Percentiles rank a stretch among this genome's conserved stretches.
Evolutionary conservation across 2,329 filamentous ascomycete genomes (phyloP).

Genomic region (Lasiodiplodia gonubiensis): DNA sequence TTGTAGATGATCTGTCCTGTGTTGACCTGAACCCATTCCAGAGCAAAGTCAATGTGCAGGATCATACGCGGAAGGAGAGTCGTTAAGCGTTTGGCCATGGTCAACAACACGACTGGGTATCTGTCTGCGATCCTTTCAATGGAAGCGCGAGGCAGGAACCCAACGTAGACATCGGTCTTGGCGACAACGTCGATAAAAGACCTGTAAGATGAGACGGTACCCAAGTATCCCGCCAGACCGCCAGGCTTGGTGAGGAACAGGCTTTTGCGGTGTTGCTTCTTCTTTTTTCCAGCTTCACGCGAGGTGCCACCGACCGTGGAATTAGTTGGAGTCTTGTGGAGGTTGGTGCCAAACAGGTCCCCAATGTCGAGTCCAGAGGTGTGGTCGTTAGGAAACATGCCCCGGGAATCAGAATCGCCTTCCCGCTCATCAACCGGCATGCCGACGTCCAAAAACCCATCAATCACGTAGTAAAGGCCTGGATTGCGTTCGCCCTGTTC

Average conservation of each 20-base stretch:
- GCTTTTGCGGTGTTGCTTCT: conserved; percentile 67
- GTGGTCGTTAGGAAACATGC: conserved; percentile 43
- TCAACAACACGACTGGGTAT: conserved; percentile 89
- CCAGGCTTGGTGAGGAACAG: conserved; percentile 93
- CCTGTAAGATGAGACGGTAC: conserved; percentile 90
- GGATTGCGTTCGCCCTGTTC: conserved; percentile 98
- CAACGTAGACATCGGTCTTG: conserved; percentile 98
- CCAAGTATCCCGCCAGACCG: conserved; percentile 90
- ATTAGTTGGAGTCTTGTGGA: conserved; percentile 37
- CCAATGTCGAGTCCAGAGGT: conserved; percentile 43
- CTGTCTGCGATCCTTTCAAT: conserved; percentile 91
- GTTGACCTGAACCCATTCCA: conserved; percentile 98
- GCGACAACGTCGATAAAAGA: conserved; percentile 97
- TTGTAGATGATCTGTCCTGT: conserved; percentile 95
- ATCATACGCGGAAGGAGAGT: conserved; percentile 87
- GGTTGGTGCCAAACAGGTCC: conserved; percentile 35
- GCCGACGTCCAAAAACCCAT: conserved; percentile 94
- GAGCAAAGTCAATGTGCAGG: conserved; percentile 94
- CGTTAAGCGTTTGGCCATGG: conserved; percentile 94
- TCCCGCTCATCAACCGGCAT: conserved; percentile 73
- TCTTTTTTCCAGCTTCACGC: conserved; percentile 42
- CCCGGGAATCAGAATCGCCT: conserved; percentile 51
- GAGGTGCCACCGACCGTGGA: conserved; percentile 32
- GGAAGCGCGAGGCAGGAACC: conserved; percentile 83
- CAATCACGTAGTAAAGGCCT: conserved; percentile 95